These are phyloP conservation scores for Bipolaris oryzae DNA, from an alignment of 2,329 filamentous ascomycete species.

Conservation along the genomic window DNA sequence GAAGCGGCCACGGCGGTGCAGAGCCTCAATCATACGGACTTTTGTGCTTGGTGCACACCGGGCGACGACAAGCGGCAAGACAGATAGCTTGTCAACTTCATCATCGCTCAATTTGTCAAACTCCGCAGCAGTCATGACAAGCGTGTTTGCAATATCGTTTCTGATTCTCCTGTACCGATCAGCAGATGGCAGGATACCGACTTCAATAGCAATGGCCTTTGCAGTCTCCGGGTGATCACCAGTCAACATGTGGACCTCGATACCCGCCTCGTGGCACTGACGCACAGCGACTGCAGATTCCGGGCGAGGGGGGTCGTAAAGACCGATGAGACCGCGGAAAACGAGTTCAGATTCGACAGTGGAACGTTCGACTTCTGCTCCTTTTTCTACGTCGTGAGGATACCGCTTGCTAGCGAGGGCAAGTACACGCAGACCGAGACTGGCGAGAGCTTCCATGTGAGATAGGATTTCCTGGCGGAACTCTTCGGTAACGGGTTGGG, in stretches of 20 bases:
- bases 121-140: conserved; percentile 46
- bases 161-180: conserved; percentile 29
- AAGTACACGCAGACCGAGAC: conserved; percentile 71
- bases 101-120: conserved; percentile 53
- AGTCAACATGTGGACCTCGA: conserved; percentile 56
- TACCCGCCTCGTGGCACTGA: conserved; percentile 40
- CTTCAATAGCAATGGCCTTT: conserved; percentile 53
- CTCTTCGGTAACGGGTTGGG: conserved; percentile 55
- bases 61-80: conserved; percentile 52
- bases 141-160: conserved; percentile 33
- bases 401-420: conserved; percentile 63
- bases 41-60: conserved; percentile 54
- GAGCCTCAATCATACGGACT: conserved; percentile 53
- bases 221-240: conserved; percentile 55
- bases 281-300: conserved; percentile 68
- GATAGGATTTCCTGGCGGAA: conserved; percentile 62
- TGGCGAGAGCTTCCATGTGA: conserved; percentile 71
- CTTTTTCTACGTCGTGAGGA: conserved; percentile 43
- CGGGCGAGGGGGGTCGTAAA: conserved; percentile 82
- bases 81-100: conserved; percentile 49
- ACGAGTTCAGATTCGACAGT: conserved; percentile 70
- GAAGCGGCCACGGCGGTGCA: conserved; percentile 50
- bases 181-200: conserved; percentile 50
- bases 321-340: conserved; percentile 78
- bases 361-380: conserved; percentile 57